phyloP scores from a whole-genome alignment of 208 protist genomes.

The Porcisia deanei region DNA sequence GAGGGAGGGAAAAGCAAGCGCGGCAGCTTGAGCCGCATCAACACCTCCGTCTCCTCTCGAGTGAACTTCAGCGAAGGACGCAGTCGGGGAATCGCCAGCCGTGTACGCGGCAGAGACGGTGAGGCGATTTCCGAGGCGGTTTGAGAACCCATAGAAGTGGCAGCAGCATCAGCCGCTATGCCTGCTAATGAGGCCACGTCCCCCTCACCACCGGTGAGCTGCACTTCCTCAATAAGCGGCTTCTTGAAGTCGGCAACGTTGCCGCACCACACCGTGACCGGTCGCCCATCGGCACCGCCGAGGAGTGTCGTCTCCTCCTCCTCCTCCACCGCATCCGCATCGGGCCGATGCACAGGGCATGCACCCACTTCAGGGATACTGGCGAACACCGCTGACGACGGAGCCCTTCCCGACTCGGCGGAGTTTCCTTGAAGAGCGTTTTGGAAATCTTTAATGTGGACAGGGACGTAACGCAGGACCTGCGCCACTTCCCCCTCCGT shows the following conservation, averaged over 20 bases:
- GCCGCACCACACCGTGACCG: constrained; percentile 69
- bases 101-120: constrained; percentile 12
- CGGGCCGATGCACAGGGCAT: not conserved
- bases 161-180: not conserved
- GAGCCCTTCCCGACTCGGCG: not conserved
- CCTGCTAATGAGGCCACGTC: not conserved
- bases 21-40: constrained; percentile 49
- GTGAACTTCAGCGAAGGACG: constrained; percentile 49
- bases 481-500: constrained; percentile 65
- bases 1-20: constrained; percentile 63
- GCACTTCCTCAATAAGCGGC: constrained; percentile 63
- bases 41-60: constrained; percentile 50
- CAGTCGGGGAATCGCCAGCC: constrained; percentile 55
- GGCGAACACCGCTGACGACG: constrained; percentile 12
- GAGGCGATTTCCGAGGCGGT: not conserved
- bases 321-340: constrained; percentile 47
- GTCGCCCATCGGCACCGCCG: constrained; percentile 12
- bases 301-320: constrained; percentile 58
- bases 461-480: constrained; percentile 67
- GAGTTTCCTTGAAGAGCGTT: constrained; percentile 35
- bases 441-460: constrained; percentile 57
- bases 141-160: not conserved
- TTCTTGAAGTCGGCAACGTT: constrained; percentile 79
- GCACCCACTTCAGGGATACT: constrained; percentile 5
- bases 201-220: not conserved